phyloP scores from a whole-genome alignment of 2,329 filamentous ascomycete species.

The Talaromyces atroroseus region DNA sequence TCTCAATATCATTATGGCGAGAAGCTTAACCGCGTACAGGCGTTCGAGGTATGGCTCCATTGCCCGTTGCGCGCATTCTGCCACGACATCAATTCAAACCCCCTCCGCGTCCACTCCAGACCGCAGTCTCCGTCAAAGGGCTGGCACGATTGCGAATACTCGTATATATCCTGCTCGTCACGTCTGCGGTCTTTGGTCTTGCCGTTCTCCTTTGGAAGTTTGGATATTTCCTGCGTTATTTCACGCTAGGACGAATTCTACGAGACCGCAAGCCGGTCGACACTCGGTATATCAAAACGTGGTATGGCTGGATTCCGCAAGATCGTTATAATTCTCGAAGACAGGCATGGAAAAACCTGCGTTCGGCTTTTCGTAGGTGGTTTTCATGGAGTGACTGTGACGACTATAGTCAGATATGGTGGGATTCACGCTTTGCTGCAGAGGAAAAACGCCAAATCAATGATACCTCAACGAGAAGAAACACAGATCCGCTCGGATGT shows the following conservation, averaged over 20 bases:
- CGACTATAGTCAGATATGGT: conserved; percentile 38
- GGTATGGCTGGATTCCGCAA: conserved; percentile 38
- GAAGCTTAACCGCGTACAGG: background rate
- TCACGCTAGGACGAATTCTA: conserved; percentile 31
- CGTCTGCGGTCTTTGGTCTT: conserved; percentile 33
- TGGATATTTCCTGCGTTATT: conserved; percentile 31
- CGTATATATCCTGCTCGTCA: conserved; percentile 30
- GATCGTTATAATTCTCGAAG: conserved; percentile 29
- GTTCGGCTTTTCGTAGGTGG: conserved; percentile 21
- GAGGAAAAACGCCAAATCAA: background rate
- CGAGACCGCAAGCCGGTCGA: conserved; percentile 25
- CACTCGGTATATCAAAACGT: conserved; percentile 35
- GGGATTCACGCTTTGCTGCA: conserved; percentile 26
- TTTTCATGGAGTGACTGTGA: conserved; percentile 31
- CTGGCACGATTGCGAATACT: conserved; percentile 28
- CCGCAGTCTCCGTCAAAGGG: conserved; percentile 13
- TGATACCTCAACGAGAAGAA: background rate
- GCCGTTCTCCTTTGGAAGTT: conserved; percentile 36
- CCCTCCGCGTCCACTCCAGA: conserved; percentile 3
- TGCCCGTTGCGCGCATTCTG: background rate
- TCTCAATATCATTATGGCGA: conserved; percentile 12
- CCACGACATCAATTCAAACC: background rate
- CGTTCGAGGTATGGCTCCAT: conserved; percentile 9
- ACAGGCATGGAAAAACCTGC: conserved; percentile 17
- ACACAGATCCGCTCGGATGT: background rate